Base-by-base conservation (phyloP, 495 filamentous ascomycete species). In the Hyaloscypha hepaticicola region DNA sequence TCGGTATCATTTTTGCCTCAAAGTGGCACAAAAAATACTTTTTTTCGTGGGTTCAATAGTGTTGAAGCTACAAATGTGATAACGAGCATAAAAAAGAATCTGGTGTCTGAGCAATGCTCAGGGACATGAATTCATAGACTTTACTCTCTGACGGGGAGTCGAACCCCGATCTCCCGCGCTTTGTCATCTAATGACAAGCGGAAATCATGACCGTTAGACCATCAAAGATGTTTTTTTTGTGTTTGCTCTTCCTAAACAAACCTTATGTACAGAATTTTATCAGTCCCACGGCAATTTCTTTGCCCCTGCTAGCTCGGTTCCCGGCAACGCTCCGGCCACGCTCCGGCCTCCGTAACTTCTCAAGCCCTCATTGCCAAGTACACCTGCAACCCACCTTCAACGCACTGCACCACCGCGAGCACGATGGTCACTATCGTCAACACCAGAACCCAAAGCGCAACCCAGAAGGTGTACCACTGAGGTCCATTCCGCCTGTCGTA, bases 391-490 rank as follows among this genome's bases (percentile, higher is more conserved):
- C 72, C 79, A 2, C 79, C 78, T 56, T 80, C 79, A 38, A 82
- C 60, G 31, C 72, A 76, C 68, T 85, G 80, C 2, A 85, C 69
- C 7, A 85, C 21, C 0, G 81, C 82, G 66, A 85, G 82, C 49
- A 85, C 0, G 1, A 58, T 58, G 29, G 56, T 2, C 31, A 85
- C 76, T 2, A 82, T 56, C 1, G 80, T 83, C 52, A 85, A 67
- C 1, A 75, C 45, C 3, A 83, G 69, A 1, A 80, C 78, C 19
- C 78, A 45, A 4, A 81, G 72, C 1, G 82, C 83, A 11, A 83
- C 75, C 83, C 83, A 86, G 51, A 84, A 82, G 8, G 80, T 80
- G 60, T 81, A 84, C 79, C 81, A 85, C 66, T 85, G 79, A 0
- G 77, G 74, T 11, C 75, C 72, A 57, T 82, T 80, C 4, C 84